These are phyloP conservation scores for Globisporangium ultimum DNA, from an alignment of 352 stramenopile genomes.

Conservation along the genomic window DNA sequence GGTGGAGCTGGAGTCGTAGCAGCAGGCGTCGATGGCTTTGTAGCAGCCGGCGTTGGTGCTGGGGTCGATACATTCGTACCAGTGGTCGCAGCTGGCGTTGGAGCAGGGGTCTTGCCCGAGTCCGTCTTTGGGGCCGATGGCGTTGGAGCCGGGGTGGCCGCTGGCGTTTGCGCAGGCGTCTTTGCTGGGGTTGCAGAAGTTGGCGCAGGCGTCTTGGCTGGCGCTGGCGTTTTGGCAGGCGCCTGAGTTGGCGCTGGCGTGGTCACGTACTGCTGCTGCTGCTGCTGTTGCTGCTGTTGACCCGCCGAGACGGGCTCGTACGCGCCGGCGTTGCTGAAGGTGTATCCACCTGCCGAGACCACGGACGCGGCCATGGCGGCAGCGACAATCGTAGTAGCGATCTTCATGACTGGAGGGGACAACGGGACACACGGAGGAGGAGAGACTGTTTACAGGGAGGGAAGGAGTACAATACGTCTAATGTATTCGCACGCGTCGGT, in stretches of 20 bases:
- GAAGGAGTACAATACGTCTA: slow-evolving; percentile 6
- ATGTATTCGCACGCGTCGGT: slow-evolving; percentile 8
- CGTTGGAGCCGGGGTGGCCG: background rate
- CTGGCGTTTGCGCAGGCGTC: background rate
- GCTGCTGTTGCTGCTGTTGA: slow-evolving; percentile 9
- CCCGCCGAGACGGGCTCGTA: slow-evolving; percentile 5
- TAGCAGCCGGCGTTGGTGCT: background rate
- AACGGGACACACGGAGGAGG: background rate
- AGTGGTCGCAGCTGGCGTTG: background rate
- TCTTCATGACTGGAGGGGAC: slow-evolving; percentile 7
- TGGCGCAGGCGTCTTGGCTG: background rate
- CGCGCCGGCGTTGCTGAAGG: slow-evolving; percentile 2
- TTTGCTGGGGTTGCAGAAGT: background rate
- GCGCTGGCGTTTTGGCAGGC: too few species aligned
- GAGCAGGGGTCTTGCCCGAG: background rate
- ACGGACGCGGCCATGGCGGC: slow-evolving; percentile 12
- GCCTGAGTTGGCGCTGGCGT: slow-evolving; percentile 1
- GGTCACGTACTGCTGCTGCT: slow-evolving; percentile 2
- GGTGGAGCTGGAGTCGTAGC: too few species aligned
- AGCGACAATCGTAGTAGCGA: slow-evolving; percentile 8
- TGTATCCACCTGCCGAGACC: slow-evolving; percentile 9
- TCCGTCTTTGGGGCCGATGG: background rate
- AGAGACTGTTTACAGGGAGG: slow-evolving; percentile 3
- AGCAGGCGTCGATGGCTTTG: background rate
- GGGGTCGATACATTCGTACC: background rate